Conservation (phyloP, 1,284 basidiomycete genomes). For the Cronartium quercuum region DNA sequence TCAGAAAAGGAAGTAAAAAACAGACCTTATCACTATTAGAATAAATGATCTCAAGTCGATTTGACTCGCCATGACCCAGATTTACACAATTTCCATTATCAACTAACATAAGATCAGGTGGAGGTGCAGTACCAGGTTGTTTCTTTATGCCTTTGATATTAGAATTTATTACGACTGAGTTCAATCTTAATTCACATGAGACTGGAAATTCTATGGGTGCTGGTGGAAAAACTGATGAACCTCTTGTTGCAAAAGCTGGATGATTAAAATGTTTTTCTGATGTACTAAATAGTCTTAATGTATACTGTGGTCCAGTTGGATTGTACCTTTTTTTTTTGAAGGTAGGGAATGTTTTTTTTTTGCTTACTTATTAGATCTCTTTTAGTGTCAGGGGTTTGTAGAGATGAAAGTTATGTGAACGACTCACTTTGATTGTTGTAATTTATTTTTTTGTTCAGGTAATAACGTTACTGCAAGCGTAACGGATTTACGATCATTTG, state of each 20-base stretch:
- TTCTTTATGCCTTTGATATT: slow-evolving; percentile 89
- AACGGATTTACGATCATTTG: slow-evolving; percentile 65
- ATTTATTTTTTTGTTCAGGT: slow-evolving; percentile 60
- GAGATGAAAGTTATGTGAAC: no score
- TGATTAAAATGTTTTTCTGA: slow-evolving; percentile 56
- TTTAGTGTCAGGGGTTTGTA: neutral
- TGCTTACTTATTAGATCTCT: no score
- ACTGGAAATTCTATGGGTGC: slow-evolving; percentile 70
- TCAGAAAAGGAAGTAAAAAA: slow-evolving; percentile 41
- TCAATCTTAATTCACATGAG: slow-evolving; percentile 83
- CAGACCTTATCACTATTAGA: slow-evolving; percentile 65
- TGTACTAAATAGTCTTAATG: slow-evolving; percentile 84
- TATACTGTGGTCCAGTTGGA: slow-evolving; percentile 60
- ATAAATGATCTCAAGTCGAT: slow-evolving; percentile 78
- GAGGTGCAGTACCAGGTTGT: slow-evolving; percentile 90
- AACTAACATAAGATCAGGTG: slow-evolving; percentile 63
- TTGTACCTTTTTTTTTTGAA: neutral
- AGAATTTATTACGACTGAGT: slow-evolving; percentile 62
- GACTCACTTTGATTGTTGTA: slow-evolving; percentile 48
- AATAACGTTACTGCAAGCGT: slow-evolving; percentile 60
- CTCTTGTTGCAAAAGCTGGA: slow-evolving; percentile 57
- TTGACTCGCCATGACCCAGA: slow-evolving; percentile 52
- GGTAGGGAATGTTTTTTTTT: slow-evolving; percentile 20
- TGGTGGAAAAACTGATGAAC: slow-evolving; percentile 54
- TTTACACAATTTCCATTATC: slow-evolving; percentile 56